Percentiles rank a stretch among this genome's conserved stretches.
Evolutionary conservation across 495 filamentous ascomycete species (phyloP).

Genomic region (Aspergillus sclerotioniger): DNA sequence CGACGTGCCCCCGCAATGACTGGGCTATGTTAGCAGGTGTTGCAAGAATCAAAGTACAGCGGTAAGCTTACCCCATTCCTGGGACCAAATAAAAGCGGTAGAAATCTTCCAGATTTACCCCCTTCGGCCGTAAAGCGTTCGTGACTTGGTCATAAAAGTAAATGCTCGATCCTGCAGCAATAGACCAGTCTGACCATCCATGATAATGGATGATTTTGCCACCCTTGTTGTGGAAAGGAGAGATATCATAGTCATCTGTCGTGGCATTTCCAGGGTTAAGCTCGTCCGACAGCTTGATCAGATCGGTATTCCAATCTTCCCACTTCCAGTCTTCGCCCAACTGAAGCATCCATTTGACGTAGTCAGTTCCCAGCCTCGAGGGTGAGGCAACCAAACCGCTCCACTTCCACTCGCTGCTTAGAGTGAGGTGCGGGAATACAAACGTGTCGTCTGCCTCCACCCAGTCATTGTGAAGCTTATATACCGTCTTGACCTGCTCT

Average conservation of each 20-base stretch:
- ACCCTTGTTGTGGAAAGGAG: conserved; percentile 43
- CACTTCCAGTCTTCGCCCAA: neutral
- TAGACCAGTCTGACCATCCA: conserved; percentile 43
- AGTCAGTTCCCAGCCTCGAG: neutral
- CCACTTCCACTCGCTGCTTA: neutral
- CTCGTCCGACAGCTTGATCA: conserved; percentile 28
- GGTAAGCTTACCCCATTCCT: conserved; percentile 31
- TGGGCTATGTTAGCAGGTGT: neutral
- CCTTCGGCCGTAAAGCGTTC: neutral
- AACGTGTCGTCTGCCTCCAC: conserved; percentile 22
- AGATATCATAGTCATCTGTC: conserved; percentile 47
- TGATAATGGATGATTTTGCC: conserved; percentile 58
- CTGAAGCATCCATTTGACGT: neutral
- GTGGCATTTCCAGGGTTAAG: conserved; percentile 37
- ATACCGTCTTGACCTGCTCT: conserved; percentile 46
- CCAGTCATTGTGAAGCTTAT: conserved; percentile 44
- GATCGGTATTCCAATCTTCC: conserved; percentile 5
- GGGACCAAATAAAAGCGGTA: conserved; percentile 47
- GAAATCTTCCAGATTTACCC: conserved; percentile 20
- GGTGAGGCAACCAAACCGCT: neutral
- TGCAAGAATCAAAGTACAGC: neutral
- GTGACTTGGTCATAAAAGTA: conserved; percentile 19
- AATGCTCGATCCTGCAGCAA: conserved; percentile 12
- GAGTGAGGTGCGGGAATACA: neutral
- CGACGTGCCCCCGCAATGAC: conserved; percentile 14